Conservation (phyloP, 2,329 filamentous ascomycete species). For the Rosellinia necatrix region DNA sequence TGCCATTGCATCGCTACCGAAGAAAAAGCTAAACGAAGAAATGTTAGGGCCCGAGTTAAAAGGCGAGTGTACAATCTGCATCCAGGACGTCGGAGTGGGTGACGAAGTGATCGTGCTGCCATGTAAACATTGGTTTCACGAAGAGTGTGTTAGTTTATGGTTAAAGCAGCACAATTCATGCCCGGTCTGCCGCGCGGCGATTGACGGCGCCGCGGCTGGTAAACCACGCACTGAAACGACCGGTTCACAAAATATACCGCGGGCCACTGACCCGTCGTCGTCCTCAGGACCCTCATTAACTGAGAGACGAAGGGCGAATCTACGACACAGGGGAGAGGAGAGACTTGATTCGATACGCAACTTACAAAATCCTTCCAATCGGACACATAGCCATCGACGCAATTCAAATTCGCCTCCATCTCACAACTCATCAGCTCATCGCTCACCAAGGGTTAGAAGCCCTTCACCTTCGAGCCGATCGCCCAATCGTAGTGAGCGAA, state of each 20-base stretch:
- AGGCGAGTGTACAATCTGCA: slow-evolving; percentile 92
- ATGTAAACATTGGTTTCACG: slow-evolving; percentile 94
- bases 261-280: slow-evolving; percentile 20
- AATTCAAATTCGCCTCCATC: slow-evolving; percentile 37
- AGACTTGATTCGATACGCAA: slow-evolving; percentile 32
- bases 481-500: slow-evolving; percentile 36
- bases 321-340: slow-evolving; percentile 30
- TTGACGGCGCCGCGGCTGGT: slow-evolving; percentile 47
- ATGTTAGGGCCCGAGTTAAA: slow-evolving; percentile 70
- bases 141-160: slow-evolving; percentile 81
- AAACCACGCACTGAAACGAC: slow-evolving; percentile 28
- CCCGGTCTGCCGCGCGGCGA: slow-evolving; percentile 73
- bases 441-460: slow-evolving; percentile 33
- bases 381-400: slow-evolving; percentile 26
- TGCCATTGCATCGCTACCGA: slow-evolving; percentile 75
- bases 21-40: slow-evolving; percentile 69
- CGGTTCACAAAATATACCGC: slow-evolving; percentile 5
- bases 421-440: slow-evolving; percentile 25
- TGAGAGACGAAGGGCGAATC: slow-evolving; percentile 32
- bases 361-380: slow-evolving; percentile 19
- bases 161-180: slow-evolving; percentile 90
- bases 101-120: slow-evolving; percentile 78
- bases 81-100: slow-evolving; percentile 77
- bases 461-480: slow-evolving; percentile 36
- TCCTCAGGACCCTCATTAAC: slow-evolving; percentile 24